phyloP scores from a whole-genome alignment of 768 basidiomycete genomes.

The Russula sp. region DNA sequence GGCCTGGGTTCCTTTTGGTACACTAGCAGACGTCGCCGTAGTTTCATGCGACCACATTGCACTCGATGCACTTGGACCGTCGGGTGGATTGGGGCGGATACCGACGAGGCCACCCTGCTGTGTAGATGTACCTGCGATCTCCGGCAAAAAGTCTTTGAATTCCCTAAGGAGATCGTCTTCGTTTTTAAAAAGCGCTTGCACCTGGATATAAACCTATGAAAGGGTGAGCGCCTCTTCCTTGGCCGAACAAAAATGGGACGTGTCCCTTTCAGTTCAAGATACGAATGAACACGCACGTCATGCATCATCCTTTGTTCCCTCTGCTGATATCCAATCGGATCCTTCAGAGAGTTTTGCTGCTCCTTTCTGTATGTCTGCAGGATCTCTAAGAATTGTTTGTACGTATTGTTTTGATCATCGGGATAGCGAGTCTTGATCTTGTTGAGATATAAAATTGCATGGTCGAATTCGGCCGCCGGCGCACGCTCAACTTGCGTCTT shows the following conservation, averaged over 20 bases:
- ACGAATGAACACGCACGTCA: conserved; percentile 51
- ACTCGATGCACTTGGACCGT: conserved; percentile 37
- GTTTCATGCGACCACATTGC: conserved; percentile 32
- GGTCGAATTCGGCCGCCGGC: conserved; percentile 72
- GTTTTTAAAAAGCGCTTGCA: conserved; percentile 76
- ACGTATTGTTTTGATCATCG: conserved; percentile 80
- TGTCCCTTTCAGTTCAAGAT: conserved; percentile 4
- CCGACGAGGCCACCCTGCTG: conserved; percentile 43
- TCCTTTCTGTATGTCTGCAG: conserved; percentile 87
- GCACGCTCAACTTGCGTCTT: conserved; percentile 51
- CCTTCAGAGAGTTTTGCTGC: conserved; percentile 44
- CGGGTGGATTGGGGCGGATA: conserved; percentile 51
- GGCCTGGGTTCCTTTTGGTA: conserved; percentile 28
- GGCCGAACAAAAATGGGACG: neutral
- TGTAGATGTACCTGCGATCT: conserved; percentile 47
- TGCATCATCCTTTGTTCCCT: conserved; percentile 58
- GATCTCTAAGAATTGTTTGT: conserved; percentile 87
- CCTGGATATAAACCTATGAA: conserved; percentile 79
- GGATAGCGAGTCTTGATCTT: conserved; percentile 93
- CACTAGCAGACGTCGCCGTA: neutral
- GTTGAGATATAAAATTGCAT: conserved; percentile 96
- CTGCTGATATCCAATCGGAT: conserved; percentile 31
- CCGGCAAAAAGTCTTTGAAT: conserved; percentile 80
- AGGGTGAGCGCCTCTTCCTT: conserved; percentile 12
- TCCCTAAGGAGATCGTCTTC: conserved; percentile 75